Base-by-base conservation (phyloP, 345 rosid species). In the Barbarea vulgaris region DNA sequence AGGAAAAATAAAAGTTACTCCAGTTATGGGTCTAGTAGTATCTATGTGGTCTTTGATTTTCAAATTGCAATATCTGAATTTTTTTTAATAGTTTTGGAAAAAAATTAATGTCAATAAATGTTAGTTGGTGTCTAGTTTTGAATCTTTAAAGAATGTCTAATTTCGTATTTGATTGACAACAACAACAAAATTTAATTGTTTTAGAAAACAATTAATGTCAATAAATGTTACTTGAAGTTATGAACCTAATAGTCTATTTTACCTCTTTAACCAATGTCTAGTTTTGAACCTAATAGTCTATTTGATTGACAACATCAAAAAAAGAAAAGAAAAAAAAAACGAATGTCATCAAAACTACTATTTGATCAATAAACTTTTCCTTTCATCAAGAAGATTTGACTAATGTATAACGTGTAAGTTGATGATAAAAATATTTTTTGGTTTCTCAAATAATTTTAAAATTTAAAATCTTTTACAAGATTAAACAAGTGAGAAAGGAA, bases 31-130 rank as follows among this genome's bases (percentile, higher is more conserved):
- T 65, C 19, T 65, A 46, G 4, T 9, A 47, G 58, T 59, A 58
- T 50, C 67, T 58, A 9, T 44, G 67, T 31, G 34, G 64, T 5
- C 25, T 13, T 28, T 28, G 22, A 72, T 51, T 72, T 36, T 72
- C 76, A 18, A 72, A 47, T 50, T 72, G 39, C 34, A 51, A 21
- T 46, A 28, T 70, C 3, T 58, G 13, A n/a, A 57, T 57, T 19
- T 17, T 57, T 13, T 47, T 31, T 58, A 69, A 27, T 42, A 55
- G 30, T 41, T 28, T 13, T 55, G 31, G 44, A 56, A 69, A 69
- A 47, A 46, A 70, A 24, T 34, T 48, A 70, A 47, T 59, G 44
- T 7, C 46, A 36, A 36, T 47, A 48, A 48, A 46, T 9, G 41
- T 8, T 50, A 61, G 61, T 61, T 39, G 69, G 30, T 25, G 42